Evolutionary conservation across 805 yeast species (phyloP).

Genomic region (Starmerella floris): DNA sequence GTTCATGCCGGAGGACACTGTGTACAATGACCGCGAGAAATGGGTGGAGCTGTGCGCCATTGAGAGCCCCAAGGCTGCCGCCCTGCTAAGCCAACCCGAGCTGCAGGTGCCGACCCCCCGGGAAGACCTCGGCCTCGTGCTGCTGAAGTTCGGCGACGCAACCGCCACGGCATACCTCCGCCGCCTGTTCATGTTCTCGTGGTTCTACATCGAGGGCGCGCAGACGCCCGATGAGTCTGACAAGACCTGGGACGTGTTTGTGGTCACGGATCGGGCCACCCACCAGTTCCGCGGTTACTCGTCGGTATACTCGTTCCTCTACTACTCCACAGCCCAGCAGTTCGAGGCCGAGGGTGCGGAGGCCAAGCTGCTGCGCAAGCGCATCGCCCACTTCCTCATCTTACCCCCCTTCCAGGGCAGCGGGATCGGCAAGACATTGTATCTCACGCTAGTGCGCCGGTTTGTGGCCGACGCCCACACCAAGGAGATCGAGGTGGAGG

Average conservation of each 20-base stretch:
- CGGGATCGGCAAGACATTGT: constrained; percentile 54
- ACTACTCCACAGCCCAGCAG: constrained; percentile 47
- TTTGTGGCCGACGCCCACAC: constrained; percentile 46
- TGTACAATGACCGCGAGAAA: constrained; percentile 43
- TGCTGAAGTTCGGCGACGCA: neutral
- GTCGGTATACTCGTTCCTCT: constrained; percentile 76
- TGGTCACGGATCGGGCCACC: constrained; percentile 34
- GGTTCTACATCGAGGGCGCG: constrained; percentile 83
- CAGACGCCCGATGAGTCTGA: constrained; percentile 70
- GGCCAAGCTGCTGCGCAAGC: constrained; percentile 37
- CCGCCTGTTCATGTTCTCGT: constrained; percentile 55
- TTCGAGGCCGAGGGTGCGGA: constrained; percentile 18
- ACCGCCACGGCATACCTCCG: constrained; percentile 25
- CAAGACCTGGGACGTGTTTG: constrained; percentile 65
- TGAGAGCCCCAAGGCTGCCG: constrained; percentile 22
- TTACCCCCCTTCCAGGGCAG: constrained; percentile 72
- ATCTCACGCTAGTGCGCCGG: constrained; percentile 38
- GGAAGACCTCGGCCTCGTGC: neutral
- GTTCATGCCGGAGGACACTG: constrained; percentile 48
- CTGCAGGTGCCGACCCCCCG: constrained; percentile 35
- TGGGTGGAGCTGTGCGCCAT: constrained; percentile 44
- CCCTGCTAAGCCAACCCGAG: constrained; percentile 22
- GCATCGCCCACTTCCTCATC: constrained; percentile 76
- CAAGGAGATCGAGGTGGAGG: constrained; percentile 75
- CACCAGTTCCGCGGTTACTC: constrained; percentile 58